These are phyloP conservation scores for Yamadazyma taylorii DNA, from an alignment of 1,139 yeast genomes.

Conservation along the genomic window DNA sequence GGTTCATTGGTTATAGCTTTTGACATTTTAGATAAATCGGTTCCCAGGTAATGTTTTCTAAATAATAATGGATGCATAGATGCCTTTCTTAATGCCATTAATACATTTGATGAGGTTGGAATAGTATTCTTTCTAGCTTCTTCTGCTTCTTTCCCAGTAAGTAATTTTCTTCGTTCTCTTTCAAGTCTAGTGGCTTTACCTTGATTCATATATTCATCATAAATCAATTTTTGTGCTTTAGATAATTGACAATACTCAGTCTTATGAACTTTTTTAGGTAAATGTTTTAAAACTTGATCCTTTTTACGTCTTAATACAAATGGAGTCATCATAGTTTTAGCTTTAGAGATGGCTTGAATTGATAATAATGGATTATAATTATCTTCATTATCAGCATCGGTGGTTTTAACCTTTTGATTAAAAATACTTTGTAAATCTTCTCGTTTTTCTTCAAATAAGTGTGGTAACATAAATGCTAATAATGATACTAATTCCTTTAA, in stretches of 20 bases:
- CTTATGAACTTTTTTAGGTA: slow-evolving; percentile 73
- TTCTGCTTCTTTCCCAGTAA: slow-evolving; percentile 40
- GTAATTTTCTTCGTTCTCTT: slow-evolving; percentile 48
- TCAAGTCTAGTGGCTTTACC: slow-evolving; percentile 48
- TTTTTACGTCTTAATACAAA: slow-evolving; percentile 90
- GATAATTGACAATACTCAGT: slow-evolving; percentile 67
- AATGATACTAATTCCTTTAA: slow-evolving; percentile 85
- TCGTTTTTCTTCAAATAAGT: slow-evolving; percentile 73
- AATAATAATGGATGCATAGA: slow-evolving; percentile 74
- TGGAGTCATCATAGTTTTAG: slow-evolving; percentile 98
- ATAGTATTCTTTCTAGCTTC: slow-evolving; percentile 35
- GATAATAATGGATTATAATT: slow-evolving; percentile 80
- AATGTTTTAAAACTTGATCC: slow-evolving; percentile 84
- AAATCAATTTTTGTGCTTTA: slow-evolving; percentile 57
- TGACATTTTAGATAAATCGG: slow-evolving; percentile 63
- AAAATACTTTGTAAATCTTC: slow-evolving; percentile 82
- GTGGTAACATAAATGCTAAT: slow-evolving; percentile 86
- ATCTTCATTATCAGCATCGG: slow-evolving; percentile 37
- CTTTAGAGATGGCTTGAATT: slow-evolving; percentile 86
- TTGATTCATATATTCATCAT: slow-evolving; percentile 53
- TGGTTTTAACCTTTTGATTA: slow-evolving; percentile 77
- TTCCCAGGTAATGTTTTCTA: slow-evolving; percentile 60
- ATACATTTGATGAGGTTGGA: slow-evolving; percentile 50
- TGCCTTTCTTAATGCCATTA: slow-evolving; percentile 74
- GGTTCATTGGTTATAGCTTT: slow-evolving; percentile 78